Conservation (phyloP, 106 monocot species). For the Dendrobium chrysotoxum region DNA sequence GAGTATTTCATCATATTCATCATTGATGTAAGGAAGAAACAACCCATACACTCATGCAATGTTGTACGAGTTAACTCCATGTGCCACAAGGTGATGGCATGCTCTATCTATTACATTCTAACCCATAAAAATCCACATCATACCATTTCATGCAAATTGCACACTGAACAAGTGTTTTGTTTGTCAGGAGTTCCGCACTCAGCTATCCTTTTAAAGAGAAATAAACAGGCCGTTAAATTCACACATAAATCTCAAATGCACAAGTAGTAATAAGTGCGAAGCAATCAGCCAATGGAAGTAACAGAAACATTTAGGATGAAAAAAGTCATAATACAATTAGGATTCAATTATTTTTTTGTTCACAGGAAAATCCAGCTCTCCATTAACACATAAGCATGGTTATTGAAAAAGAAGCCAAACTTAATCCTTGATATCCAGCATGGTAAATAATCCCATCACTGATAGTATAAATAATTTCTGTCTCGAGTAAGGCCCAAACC, state of each 20-base stretch:
- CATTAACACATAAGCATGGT: not conserved
- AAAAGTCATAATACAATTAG: not conserved
- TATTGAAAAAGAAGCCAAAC: not conserved
- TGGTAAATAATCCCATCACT: not conserved
- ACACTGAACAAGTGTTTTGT: too few species aligned
- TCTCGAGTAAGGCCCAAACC: not conserved
- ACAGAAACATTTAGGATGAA: not conserved
- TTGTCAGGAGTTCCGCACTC: not conserved
- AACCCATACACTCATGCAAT: not conserved
- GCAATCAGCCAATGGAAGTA: not conserved
- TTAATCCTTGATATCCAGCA: not conserved
- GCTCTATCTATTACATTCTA: not conserved
- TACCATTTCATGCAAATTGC: too few species aligned
- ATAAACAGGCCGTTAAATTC: not conserved
- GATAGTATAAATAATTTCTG: not conserved
- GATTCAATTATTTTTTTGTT: not conserved
- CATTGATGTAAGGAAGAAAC: not conserved
- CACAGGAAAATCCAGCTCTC: not conserved
- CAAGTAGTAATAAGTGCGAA: too few species aligned
- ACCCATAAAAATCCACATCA: too few species aligned
- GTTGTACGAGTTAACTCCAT: not conserved
- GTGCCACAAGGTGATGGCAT: not conserved
- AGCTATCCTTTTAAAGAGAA: not conserved
- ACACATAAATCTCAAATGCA: too few species aligned
- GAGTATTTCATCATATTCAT: not conserved